Evolutionary conservation across 768 basidiomycete species (phyloP), one percentile per base, ranked within the genome.

Genomic region (Pulveroboletus sp.): DNA sequence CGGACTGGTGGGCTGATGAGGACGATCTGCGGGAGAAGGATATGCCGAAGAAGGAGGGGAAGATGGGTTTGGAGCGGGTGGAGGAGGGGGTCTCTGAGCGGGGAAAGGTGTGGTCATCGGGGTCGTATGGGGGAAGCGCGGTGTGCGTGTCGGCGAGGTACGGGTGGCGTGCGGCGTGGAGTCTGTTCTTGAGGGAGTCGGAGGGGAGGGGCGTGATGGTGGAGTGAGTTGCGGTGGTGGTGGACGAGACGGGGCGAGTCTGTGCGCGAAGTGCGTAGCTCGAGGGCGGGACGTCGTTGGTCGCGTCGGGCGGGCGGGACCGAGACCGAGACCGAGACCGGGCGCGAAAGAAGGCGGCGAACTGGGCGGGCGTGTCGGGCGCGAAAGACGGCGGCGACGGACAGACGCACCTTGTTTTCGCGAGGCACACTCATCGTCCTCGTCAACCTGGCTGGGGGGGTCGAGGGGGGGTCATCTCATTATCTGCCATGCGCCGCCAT

Each of bases 161-260:
- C 14, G 53, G 49, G 33, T 55, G 53, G 41, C 60, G 62, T 11
- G 40, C 42, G 29, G 40, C 46, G 14, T 50, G 49, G 19, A 52
- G 7, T 39, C 57, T 60, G n/a, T 52, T 57, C 49, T 58, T 51
- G 25, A 55, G n/a, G 19, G 47, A 37, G 68, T 80, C 66, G 21
- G 78, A 78, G 0, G 80, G 79, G 14, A 70, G 68, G n/a, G 82
- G 81, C 6, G 77, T 80, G 46, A 81, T 71, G 5, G 84, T 85
- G 17, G 77, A 73, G 57, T 79, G 78, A 2, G 84, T 84, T 1
- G 79, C 76, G 16, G 79, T 79, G 0, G 84, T 84, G 0, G 79
- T 81, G 19, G 81, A 77, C 3, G 85, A 86, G 20, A 88, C 68
- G 4, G 86, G 86, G 6, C 85, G 78, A 19, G 79, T 82, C 50